Evolutionary conservation across 306 rosid species (phyloP), one percentile per base, ranked within the genome.

Genomic region (Carpinus fangiana): DNA sequence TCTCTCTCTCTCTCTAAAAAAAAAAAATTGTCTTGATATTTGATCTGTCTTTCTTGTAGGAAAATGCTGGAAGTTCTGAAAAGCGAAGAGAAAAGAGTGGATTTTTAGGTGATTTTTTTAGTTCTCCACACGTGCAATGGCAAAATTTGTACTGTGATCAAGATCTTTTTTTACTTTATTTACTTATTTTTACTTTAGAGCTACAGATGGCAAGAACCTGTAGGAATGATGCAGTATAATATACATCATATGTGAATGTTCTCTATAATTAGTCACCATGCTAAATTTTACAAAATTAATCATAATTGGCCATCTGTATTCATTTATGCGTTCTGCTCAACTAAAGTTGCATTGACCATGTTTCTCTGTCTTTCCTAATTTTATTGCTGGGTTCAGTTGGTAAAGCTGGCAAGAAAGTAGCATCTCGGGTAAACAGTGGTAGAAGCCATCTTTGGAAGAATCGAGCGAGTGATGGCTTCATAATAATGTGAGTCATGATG

Each of bases 401-500:
- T 74, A 80, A 73, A 70, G 67, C 78, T 59, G 86, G 83, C 20
- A 87, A 75, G 82, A 89, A 79, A 70, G 83, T 76, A 77, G 59
- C 80, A 71, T 79, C 87, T 41, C 85, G 76, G 76, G 78, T 73
- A 84, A 80, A 28, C 72, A 85, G 72, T 68, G 74, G 79, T 70
- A 92, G 88, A 81, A 84, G 86, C 85, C 69, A 87, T 75, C 77
- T 75, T 17, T 69, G 76, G 87, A 87, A 75, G 84, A 83, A 84
- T 79, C 84, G 89, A 83, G 92, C 70, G 66, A 94, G 97, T 85
- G 94, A 92, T 76, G 89, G 88, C 55, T 88, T 83, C 88, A 82
- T 86, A 76, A 85, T 66, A 73, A 92, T 57, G 98, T 94, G 76
- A 90, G 97, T 88, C 72, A 72, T 67, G 62, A 5, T 74, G 64